Evolutionary conservation across 306 rosid species (phyloP).

Genomic region (Prosopis cineraria): DNA sequence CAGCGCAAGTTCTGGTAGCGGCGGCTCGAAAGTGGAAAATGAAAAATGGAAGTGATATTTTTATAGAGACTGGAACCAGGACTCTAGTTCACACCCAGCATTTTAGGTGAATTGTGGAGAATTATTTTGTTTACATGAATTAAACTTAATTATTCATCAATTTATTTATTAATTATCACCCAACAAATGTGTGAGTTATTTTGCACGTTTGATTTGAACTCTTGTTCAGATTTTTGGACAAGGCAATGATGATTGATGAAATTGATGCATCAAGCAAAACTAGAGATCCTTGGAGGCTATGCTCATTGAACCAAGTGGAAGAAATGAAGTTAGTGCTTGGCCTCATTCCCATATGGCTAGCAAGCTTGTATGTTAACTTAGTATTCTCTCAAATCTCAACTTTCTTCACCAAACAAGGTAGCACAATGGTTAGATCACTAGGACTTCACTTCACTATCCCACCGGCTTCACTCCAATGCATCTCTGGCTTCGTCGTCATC

Average conservation of each 20-base stretch:
- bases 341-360: slow-evolving; percentile 50
- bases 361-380: slow-evolving; percentile 31
- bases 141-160: too few species aligned
- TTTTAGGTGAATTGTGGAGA: slow-evolving; percentile 34
- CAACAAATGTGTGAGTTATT: too few species aligned
- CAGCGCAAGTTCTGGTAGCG: slow-evolving; percentile 47
- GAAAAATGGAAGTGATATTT: background rate
- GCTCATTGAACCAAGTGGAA: slow-evolving; percentile 51
- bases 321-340: slow-evolving; percentile 46
- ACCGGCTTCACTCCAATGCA: background rate
- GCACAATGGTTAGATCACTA: background rate
- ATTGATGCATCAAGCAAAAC: slow-evolving; percentile 30
- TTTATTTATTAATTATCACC: too few species aligned
- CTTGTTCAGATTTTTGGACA: slow-evolving; percentile 46
- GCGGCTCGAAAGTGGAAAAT: slow-evolving; percentile 1
- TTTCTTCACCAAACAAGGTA: slow-evolving; percentile 43
- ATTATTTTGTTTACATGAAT: too few species aligned
- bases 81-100: slow-evolving; percentile 36
- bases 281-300: slow-evolving; percentile 48
- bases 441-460: background rate
- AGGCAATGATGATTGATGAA: slow-evolving; percentile 44
- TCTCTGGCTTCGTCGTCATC: background rate
- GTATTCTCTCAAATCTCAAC: slow-evolving; percentile 43
- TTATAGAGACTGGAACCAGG: background rate
- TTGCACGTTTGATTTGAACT: too few species aligned